Evolutionary conservation across 176 grass and related monocot genomes (phyloP).

Genomic region (Melocanna baccifera): DNA sequence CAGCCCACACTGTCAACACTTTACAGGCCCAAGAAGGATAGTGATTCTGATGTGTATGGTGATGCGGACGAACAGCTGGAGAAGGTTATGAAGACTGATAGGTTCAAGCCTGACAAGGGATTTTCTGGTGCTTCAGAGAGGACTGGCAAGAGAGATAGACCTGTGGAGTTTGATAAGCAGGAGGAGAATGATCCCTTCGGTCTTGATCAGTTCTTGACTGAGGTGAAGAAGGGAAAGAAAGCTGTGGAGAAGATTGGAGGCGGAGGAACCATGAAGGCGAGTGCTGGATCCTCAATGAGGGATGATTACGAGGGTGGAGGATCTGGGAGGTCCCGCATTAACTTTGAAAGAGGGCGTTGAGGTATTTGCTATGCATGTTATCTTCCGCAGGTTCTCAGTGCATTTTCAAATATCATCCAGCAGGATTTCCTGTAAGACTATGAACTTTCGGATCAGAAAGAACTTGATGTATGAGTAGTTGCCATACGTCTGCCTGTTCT

Average conservation of each 20-base stretch:
- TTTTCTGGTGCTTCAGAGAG: constrained; percentile 74
- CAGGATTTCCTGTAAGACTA: neutral
- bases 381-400: neutral
- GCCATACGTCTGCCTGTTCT: neutral
- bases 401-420: neutral
- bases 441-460: constrained; percentile 22
- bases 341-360: constrained; percentile 78
- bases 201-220: constrained; percentile 93
- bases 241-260: constrained; percentile 89
- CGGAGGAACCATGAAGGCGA: constrained; percentile 91
- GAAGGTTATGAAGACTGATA: constrained; percentile 85
- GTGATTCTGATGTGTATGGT: constrained; percentile 86
- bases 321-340: constrained; percentile 84
- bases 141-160: constrained; percentile 79
- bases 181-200: constrained; percentile 92
- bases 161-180: constrained; percentile 86
- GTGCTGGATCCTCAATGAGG: constrained; percentile 80
- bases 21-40: constrained; percentile 90
- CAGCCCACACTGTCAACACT: constrained; percentile 70
- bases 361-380: constrained; percentile 20
- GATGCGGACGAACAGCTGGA: constrained; percentile 76
- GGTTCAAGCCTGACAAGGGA: constrained; percentile 86
- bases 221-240: constrained; percentile 98
- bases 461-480: neutral
- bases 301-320: constrained; percentile 82